Evolutionary conservation across 768 basidiomycete genomes (phyloP), one percentile per base, ranked within the genome.

Genomic region (Suillus alpinus): DNA sequence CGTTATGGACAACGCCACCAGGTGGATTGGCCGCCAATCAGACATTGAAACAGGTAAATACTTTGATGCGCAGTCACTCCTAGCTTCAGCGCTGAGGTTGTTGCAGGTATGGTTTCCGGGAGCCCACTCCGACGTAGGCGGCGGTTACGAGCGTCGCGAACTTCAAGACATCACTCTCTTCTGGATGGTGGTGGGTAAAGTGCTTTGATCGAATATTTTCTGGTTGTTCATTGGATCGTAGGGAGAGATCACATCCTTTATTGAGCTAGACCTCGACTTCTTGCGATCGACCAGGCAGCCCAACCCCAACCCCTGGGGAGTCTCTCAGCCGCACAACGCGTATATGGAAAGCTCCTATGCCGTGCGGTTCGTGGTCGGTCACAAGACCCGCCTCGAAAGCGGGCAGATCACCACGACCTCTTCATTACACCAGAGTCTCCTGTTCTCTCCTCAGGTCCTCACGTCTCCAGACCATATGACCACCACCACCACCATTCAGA

Each of bases 51-150:
- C 63, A 69, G 44, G 68, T 61, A 50, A 9, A 51, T 14, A 32
- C 10, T 31, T 43, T 32, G 16, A 41, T 41, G 18, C 1, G 18
- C 18, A n/a, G 40, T n/a, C 7, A 51, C 20, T 14, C 26, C 36
- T 23, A 14, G n/a, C 10, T 29, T 26, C 40, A 14, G 37, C 18
- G 55, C 49, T 59, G 26, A 63, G 26, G 13, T 7, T 60, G 1
- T 26, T 57, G 6, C 62, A 73, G 65, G 59, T 62, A 0, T 74
- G 70, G 69, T 71, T 74, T 41, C 58, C 69, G 0, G 73, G 72
- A 0, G 63, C 47, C 6, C 72, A 73, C 43, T 59, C 59, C 20
- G 67, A 68, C 41, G 58, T 65, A 7, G 65, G 66, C 1, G 65
- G 65, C 7, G 58, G 61, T 14, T 69, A 63, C 18, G 44, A 37